Evolutionary conservation across 176 grass and related monocot genomes (phyloP), one percentile per base, ranked within the genome.

Genomic region (Triticum monococcum): DNA sequence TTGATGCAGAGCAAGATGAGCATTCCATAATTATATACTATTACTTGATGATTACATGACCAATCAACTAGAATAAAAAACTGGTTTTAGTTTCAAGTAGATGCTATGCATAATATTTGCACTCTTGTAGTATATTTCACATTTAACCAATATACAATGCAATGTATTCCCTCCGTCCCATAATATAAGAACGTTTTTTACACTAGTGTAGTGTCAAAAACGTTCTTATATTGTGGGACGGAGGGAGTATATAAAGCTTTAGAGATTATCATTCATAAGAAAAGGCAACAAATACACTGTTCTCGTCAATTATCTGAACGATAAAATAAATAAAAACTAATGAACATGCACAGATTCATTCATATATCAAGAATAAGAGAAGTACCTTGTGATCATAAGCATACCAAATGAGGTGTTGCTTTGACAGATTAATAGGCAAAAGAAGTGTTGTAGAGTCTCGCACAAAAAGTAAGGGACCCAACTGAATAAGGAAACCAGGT

Each of bases 351-450:
- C 56, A 61, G 8, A 6, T 3, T 60, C 26, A 6, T 3, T 60
- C 26, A 36, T n/a, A 80, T 84, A 43, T 61, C 8, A 5, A 79
- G 46, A 30, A 65, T 31, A 75, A 22, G 43, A 43, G 4, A 33
- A 12, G 9, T 94, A 99, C 97, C 97, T 99, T 96, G 22, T 83
- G 88, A 84, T 99, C 97, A 83, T 96, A 99, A 50, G 94, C 97
- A 90, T 96, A 99, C 97, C 94, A 99, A 91, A 99, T 92, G 54
- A 99, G 89, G 85, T 96, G 92, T 78, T 99, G 94, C 72, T 99
- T 96, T 83, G 93, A 96, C n/a, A 99, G 41, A 92, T 99, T 94
- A 84, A 99, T 48, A 9, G 97, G 97, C 59, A 99, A 92, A 86
- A 99, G 93, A 91, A 99, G 82, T 32, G 97, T 94, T 32, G 97